phyloP scores from a whole-genome alignment of 345 rosid species.

The sweet orange (Citrus sinensis) region DNA sequence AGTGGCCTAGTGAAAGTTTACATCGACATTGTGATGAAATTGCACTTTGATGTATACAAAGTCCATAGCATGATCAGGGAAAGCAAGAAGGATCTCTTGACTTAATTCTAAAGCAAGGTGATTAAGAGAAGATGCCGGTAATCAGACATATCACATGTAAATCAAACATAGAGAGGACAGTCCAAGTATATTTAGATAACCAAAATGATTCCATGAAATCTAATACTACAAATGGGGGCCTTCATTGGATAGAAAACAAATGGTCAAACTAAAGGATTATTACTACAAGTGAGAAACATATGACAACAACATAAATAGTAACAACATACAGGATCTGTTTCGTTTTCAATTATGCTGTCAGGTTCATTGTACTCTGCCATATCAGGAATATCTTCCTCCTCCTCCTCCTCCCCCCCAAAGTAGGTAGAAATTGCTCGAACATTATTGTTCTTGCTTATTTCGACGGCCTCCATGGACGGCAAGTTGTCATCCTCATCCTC shows the following conservation, averaged over 20 bases:
- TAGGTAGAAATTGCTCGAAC: slow-evolving; percentile 74
- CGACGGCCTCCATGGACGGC: slow-evolving; percentile 87
- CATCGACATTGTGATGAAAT: neutral
- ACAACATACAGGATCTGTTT: slow-evolving; percentile 66
- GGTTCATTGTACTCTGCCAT: slow-evolving; percentile 86
- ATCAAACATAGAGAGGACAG: neutral
- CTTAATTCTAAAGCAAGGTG: neutral
- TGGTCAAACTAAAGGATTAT: neutral
- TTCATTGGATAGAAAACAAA: neutral
- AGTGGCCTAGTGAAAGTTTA: neutral
- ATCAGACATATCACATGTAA: neutral
- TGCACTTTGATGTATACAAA: neutral
- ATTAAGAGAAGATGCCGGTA: neutral
- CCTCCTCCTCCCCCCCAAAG: slow-evolving; percentile 85
- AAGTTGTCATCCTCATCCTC: slow-evolving; percentile 86
- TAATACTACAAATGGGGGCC: neutral
- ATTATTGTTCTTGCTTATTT: slow-evolving; percentile 45
- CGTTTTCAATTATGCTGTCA: slow-evolving; percentile 47
- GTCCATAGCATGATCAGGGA: neutral
- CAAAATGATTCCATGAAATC: neutral
- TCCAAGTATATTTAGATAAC: neutral
- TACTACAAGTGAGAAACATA: neutral
- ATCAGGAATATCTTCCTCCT: slow-evolving; percentile 93
- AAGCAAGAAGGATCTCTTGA: neutral
- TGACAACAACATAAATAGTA: neutral